phyloP scores from a whole-genome alignment of 768 basidiomycete genomes.

The Leccinum boreale region DNA sequence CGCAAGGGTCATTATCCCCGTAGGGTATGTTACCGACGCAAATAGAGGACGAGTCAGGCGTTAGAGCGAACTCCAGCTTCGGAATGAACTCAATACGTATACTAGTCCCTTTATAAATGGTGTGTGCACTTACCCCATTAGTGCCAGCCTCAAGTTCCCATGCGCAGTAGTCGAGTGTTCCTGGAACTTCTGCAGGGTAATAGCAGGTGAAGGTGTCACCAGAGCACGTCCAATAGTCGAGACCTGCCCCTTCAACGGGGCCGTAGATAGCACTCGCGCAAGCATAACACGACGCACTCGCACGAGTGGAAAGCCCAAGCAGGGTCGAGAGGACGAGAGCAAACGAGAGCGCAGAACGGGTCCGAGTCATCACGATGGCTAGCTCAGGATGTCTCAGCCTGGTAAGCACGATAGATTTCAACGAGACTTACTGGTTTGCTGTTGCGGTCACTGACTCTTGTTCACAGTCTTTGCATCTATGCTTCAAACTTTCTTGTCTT shows the following conservation, averaged over 20 bases:
- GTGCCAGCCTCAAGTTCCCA: neutral
- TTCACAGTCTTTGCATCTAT: neutral
- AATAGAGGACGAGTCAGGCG: constrained; percentile 1
- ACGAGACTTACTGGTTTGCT: neutral
- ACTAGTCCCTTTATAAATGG: neutral
- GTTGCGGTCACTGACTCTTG: neutral
- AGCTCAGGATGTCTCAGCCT: too few species aligned
- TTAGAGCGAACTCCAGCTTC: constrained; percentile 1
- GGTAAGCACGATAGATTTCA: neutral
- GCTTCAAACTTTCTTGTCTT: neutral
- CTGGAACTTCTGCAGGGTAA: constrained; percentile 6
- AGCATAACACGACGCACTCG: neutral
- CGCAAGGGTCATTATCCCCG: constrained; percentile 2
- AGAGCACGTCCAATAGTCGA: constrained; percentile 10
- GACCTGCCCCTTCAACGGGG: neutral
- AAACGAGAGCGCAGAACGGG: neutral
- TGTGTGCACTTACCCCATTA: neutral
- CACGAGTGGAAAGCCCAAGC: constrained; percentile 1
- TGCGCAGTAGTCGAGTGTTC: constrained; percentile 5
- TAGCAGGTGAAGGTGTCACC: constrained; percentile 8
- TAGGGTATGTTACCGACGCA: neutral
- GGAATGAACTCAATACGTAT: neutral
- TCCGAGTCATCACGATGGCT: neutral
- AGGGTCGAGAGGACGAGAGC: neutral
- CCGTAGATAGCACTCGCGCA: constrained; percentile 4